Evolutionary conservation across 495 filamentous ascomycete genomes (phyloP).

Genomic region (Neurospora sp.): DNA sequence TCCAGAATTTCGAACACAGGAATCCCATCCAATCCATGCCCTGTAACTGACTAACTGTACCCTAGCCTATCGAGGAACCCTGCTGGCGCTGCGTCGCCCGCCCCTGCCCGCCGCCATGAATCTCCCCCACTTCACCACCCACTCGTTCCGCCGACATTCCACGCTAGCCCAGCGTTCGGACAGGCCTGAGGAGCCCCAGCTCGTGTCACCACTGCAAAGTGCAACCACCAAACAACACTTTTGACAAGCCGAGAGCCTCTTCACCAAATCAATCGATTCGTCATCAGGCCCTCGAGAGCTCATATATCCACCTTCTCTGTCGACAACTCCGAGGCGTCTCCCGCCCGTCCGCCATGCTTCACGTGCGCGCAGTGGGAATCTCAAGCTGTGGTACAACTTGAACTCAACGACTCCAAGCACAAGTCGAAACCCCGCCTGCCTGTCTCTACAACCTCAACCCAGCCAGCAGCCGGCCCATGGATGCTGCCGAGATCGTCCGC

Average conservation of each 20-base stretch:
- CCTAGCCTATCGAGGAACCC: neutral
- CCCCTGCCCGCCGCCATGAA: neutral
- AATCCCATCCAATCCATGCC: neutral
- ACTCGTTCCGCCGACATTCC: neutral
- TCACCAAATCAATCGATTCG: neutral
- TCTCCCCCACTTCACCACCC: neutral
- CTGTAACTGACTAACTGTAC: neutral
- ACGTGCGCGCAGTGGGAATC: neutral
- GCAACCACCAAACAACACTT: neutral
- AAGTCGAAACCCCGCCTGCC: neutral
- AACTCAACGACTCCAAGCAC: neutral
- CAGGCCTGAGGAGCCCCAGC: neutral
- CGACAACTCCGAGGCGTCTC: neutral
- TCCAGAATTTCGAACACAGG: neutral
- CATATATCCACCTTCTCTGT: neutral
- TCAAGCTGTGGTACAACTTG: neutral
- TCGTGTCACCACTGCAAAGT: neutral
- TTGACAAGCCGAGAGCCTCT: neutral
- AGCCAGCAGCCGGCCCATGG: slow-evolving; percentile 25
- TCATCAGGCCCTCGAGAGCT: neutral
- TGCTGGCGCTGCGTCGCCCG: neutral
- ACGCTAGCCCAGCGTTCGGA: neutral
- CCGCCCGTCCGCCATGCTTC: neutral
- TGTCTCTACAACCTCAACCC: neutral
- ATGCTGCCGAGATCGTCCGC: slow-evolving; percentile 39